Percentiles rank a stretch among this genome's conserved stretches.
These are phyloP conservation scores for Plasmodium inui DNA, from an alignment of 169 alveolate species.

Conservation along the genomic window DNA sequence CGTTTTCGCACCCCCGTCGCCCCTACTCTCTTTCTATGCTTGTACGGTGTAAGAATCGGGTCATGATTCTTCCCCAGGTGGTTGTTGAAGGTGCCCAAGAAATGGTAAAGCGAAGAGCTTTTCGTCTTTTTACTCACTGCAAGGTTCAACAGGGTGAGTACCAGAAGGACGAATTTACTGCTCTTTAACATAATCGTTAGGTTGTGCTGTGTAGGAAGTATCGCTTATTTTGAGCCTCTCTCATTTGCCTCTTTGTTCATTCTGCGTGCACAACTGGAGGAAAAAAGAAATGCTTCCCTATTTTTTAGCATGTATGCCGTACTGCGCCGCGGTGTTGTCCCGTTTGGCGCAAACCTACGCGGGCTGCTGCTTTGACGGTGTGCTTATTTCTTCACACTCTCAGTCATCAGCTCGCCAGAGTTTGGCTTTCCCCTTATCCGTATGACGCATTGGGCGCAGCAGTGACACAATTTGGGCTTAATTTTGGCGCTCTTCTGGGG, in stretches of 20 bases:
- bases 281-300: conserved; percentile 4
- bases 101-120: not conserved
- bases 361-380: not conserved
- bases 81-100: conserved; percentile 17
- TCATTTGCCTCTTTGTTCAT: not conserved
- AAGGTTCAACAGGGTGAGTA: conserved; percentile 21
- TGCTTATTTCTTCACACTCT: not conserved
- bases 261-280: not conserved
- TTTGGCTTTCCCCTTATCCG: not conserved
- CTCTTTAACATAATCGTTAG: conserved; percentile 34
- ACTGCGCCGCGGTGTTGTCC: not conserved
- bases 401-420: not conserved
- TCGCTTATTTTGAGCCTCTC: not conserved
- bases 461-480: not conserved
- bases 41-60: not conserved
- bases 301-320: not conserved
- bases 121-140: conserved; percentile 37
- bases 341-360: not conserved
- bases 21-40: not conserved
- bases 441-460: not conserved
- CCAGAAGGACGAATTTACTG: not conserved
- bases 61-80: not conserved
- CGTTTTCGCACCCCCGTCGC: not conserved
- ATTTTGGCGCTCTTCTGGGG: not conserved
- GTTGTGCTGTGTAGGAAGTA: not conserved